Conservation (phyloP, 352 stramenopile genomes). For the Halophytophthora polymorphica region DNA sequence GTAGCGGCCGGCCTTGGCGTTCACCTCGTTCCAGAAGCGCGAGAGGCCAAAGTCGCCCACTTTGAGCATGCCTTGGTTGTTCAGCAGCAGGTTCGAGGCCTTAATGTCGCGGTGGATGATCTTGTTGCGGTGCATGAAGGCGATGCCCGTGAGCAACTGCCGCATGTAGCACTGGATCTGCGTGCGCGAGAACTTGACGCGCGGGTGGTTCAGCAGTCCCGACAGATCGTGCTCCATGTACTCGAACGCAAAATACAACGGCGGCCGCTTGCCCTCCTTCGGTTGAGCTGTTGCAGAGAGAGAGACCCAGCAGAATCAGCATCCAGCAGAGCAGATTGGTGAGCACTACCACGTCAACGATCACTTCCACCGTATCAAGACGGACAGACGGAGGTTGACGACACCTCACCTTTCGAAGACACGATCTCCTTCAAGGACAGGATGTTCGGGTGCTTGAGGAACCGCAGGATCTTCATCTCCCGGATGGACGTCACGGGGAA, state of each 20-base stretch:
- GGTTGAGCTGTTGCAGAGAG: constrained; percentile 40
- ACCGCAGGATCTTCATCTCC: constrained; percentile 98
- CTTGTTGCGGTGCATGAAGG: constrained; percentile 88
- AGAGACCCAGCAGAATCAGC: constrained; percentile 2
- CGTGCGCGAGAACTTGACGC: constrained; percentile 78
- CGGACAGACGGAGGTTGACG: background rate
- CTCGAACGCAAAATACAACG: constrained; percentile 87
- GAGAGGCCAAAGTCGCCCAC: constrained; percentile 82
- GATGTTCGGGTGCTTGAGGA: constrained; percentile 93
- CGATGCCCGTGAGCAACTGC: constrained; percentile 72
- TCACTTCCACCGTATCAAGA: background rate
- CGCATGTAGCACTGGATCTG: constrained; percentile 90
- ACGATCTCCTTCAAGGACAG: constrained; percentile 96
- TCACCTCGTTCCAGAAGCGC: constrained; percentile 84
- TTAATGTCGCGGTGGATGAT: constrained; percentile 88
- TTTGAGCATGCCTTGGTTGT: constrained; percentile 84
- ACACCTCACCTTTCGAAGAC: constrained; percentile 57
- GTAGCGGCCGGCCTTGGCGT: constrained; percentile 77
- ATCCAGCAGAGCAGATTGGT: constrained; percentile 6
- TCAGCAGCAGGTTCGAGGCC: constrained; percentile 80
- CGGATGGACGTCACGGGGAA: constrained; percentile 95
- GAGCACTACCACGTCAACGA: constrained; percentile 12
- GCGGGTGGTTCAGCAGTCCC: constrained; percentile 76
- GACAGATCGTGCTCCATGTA: constrained; percentile 87
- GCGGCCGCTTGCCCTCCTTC: constrained; percentile 79